Conservation (phyloP, 257 asterid genomes). For the Thymus mandschuricus region DNA sequence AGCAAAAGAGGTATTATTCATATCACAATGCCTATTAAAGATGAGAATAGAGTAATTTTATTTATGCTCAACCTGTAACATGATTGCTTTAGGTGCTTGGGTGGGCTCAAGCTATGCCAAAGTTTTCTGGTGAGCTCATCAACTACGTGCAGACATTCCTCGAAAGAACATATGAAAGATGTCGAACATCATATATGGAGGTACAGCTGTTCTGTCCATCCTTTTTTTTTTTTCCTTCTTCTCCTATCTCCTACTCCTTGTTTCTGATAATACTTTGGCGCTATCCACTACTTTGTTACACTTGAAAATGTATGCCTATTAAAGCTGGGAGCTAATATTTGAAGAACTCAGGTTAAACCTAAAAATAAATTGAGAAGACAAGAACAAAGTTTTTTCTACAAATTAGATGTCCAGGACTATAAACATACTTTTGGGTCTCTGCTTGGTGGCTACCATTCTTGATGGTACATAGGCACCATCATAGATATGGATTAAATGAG, state of each 20-base stretch:
- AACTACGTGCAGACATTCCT: conserved; percentile 92
- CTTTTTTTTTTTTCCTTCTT: conserved; percentile 8
- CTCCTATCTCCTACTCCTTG: background rate
- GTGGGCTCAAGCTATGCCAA: conserved; percentile 99
- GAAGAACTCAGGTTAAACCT: conserved; percentile 13
- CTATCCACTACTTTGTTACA: conserved; percentile 24
- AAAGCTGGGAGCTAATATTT: conserved; percentile 18
- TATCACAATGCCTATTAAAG: conserved; percentile 15
- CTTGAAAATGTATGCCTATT: conserved; percentile 20
- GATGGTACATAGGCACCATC: conserved; percentile 20
- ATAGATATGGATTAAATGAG: conserved; percentile 1
- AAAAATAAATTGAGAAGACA: conserved; percentile 14
- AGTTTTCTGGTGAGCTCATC: conserved; percentile 84
- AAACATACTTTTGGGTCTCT: conserved; percentile 16
- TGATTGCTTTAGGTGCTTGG: conserved; percentile 80
- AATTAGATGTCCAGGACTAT: conserved; percentile 19
- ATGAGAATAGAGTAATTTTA: conserved; percentile 18
- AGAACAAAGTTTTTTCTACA: conserved; percentile 14
- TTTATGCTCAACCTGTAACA: conserved; percentile 19
- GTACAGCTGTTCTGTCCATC: conserved; percentile 39
- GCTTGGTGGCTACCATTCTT: conserved; percentile 22
- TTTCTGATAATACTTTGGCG: conserved; percentile 26
- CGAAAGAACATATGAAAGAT: conserved; percentile 97
- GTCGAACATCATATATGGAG: conserved; percentile 99
- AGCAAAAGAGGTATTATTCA: conserved; percentile 83